Base-by-base conservation (phyloP, 2,329 filamentous ascomycete genomes). In the Metarhizium humberi region DNA sequence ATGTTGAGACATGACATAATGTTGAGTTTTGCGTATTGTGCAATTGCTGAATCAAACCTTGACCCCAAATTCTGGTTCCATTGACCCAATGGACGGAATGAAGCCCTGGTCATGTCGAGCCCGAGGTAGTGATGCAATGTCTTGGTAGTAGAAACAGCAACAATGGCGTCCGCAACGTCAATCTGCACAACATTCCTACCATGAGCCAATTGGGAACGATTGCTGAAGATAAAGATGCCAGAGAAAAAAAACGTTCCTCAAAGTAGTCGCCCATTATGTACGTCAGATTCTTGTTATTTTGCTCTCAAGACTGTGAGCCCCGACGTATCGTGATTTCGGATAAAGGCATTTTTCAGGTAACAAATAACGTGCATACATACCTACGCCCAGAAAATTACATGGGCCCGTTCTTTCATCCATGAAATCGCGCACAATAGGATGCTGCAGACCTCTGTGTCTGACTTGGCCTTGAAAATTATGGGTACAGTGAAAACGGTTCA, bases 121-220 rank as follows among this genome's bases (percentile, higher is more conserved):
- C 7, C 20, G 25, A 46, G 43, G 8, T 16, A 48, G 20, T 48
- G 20, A 20, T 29, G 45, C 20, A 46, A 48, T 29, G 45, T n/a
- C 43, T 47, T 36, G 30, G 48, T 20, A 51, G 32, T 10, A 25
- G 43, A 46, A 16, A 43, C 43, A 32, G 18, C 29, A 34, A 32
- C 25, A 16, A 25, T 36, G 13, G 42, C 4, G 36, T 25, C 36
- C 10, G 16, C 29, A 36, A 18, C 20, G 49, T 34, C 34, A 42
- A 36, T 42, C 32, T 50, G 55, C 20, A 56, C 45, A 53, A 50
- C 54, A 43, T 55, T 20, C 32, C 46, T 45, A 4, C 14, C 48
- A 11, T n/a, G 25, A 18, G 36, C 29, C 30, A 53, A 50, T 20
- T n/a, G 42, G 51, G 34, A 36, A 42, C 32, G 36, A 6, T 8